phyloP scores from a whole-genome alignment of 2,329 filamentous ascomycete species.

The Talaromyces piceae region DNA sequence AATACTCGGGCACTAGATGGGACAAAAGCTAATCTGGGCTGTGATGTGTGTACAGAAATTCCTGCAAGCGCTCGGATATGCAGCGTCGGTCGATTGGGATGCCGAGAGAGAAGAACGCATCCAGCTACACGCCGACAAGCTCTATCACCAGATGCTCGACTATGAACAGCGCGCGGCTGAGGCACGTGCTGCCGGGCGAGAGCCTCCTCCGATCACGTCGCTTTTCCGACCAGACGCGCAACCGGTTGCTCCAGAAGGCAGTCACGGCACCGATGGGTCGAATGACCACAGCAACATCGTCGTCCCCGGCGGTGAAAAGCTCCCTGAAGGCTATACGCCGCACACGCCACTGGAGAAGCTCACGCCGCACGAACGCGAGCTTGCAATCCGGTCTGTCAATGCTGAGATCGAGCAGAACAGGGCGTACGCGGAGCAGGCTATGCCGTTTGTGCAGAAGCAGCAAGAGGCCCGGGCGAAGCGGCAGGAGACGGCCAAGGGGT shows the following conservation, averaged over 20 bases:
- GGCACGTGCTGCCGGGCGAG: slow-evolving; percentile 37
- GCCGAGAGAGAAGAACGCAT: slow-evolving; percentile 72
- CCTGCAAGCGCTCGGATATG: slow-evolving; percentile 81
- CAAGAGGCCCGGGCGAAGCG: slow-evolving; percentile 30
- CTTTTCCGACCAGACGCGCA: slow-evolving; percentile 35
- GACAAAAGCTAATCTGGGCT: too few relatives aligned
- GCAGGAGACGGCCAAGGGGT: slow-evolving; percentile 31
- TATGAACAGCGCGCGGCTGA: slow-evolving; percentile 70
- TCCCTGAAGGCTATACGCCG: slow-evolving; percentile 29
- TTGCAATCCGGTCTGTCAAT: slow-evolving; percentile 35
- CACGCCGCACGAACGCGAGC: slow-evolving; percentile 40
- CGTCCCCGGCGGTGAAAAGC: slow-evolving; percentile 29
- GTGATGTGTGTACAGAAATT: slow-evolving; percentile 55
- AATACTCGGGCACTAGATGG: too few relatives aligned
- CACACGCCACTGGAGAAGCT: slow-evolving; percentile 34
- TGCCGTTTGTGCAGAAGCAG: slow-evolving; percentile 29
- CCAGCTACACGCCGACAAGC: slow-evolving; percentile 87
- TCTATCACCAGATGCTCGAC: slow-evolving; percentile 79
- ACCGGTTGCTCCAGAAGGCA: slow-evolving; percentile 6
- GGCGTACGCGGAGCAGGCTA: slow-evolving; percentile 29
- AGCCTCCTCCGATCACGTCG: slow-evolving; percentile 37
- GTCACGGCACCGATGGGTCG: not conserved
- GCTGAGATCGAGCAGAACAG: slow-evolving; percentile 31
- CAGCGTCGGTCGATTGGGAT: slow-evolving; percentile 58
- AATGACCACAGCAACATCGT: slow-evolving; percentile 17